These are phyloP conservation scores for Pichia cabralensis DNA, from an alignment of 805 yeast genomes.

Conservation along the genomic window DNA sequence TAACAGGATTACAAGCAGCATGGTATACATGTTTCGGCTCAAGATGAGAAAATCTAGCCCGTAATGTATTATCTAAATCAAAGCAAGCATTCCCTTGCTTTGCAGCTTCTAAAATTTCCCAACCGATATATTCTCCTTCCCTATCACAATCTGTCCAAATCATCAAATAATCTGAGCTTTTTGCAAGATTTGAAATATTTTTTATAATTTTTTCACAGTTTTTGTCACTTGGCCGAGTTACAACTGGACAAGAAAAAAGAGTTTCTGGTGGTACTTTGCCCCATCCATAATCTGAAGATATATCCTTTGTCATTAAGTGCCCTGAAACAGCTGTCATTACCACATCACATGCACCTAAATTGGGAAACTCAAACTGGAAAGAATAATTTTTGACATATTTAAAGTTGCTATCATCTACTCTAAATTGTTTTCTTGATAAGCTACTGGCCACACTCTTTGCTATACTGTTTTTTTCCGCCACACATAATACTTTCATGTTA, in stretches of 20 bases:
- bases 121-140: constrained; percentile 91
- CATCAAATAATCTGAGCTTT: constrained; percentile 54
- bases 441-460: constrained; percentile 73
- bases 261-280: constrained; percentile 53
- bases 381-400: constrained; percentile 74
- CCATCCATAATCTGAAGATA: constrained; percentile 54
- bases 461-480: constrained; percentile 95
- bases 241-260: constrained; percentile 58
- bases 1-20: constrained; percentile 65
- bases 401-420: constrained; percentile 36
- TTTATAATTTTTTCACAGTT: constrained; percentile 37
- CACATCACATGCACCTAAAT: constrained; percentile 57
- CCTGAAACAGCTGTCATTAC: constrained; percentile 93
- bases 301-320: constrained; percentile 61
- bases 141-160: constrained; percentile 99
- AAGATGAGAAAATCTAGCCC: constrained; percentile 84
- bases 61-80: constrained; percentile 38
- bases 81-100: constrained; percentile 37
- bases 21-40: constrained; percentile 61
- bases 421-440: constrained; percentile 39
- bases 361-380: constrained; percentile 56
- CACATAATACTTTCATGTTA: constrained; percentile 70
- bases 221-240: background rate
- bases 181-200: constrained; percentile 61
- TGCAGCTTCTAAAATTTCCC: constrained; percentile 71